phyloP scores from a whole-genome alignment of 1,139 yeast species.

The Zhuliangozyma blackwelliae region DNA sequence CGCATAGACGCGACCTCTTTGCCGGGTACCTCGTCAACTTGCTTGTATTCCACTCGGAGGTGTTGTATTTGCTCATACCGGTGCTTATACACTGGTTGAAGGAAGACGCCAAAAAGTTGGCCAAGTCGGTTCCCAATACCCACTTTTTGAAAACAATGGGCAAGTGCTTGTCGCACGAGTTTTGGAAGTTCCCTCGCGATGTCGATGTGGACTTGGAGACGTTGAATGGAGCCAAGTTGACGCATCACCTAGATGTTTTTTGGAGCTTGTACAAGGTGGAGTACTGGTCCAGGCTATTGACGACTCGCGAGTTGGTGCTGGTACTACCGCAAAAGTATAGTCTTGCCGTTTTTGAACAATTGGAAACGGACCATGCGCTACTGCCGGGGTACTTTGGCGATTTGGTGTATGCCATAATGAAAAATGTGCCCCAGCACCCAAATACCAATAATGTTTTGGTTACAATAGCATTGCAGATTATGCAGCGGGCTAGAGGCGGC shows the following conservation, averaged over 20 bases:
- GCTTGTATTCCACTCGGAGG: slow-evolving; percentile 30
- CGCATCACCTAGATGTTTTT: slow-evolving; percentile 16
- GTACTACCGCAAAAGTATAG: slow-evolving; percentile 13
- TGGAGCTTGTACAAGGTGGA: slow-evolving; percentile 25
- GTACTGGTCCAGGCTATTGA: slow-evolving; percentile 29
- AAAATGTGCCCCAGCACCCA: slow-evolving; percentile 19
- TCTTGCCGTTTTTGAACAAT: slow-evolving; percentile 5
- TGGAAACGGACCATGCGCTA: slow-evolving; percentile 2
- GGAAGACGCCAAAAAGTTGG: too few relatives aligned
- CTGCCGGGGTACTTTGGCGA: slow-evolving; percentile 3
- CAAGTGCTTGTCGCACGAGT: slow-evolving; percentile 15
- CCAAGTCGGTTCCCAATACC: slow-evolving; percentile 17
- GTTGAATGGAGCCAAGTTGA: slow-evolving; percentile 14
- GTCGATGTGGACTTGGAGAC: slow-evolving; percentile 15
- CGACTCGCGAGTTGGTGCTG: slow-evolving; percentile 5
- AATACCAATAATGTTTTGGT: slow-evolving; percentile 22
- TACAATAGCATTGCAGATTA: slow-evolving; percentile 12
- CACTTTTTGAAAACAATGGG: slow-evolving; percentile 5
- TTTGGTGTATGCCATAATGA: slow-evolving; percentile 1
- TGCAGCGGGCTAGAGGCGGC: slow-evolving; percentile 8
- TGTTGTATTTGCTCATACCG: slow-evolving; percentile 30
- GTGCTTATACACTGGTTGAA: slow-evolving; percentile 33
- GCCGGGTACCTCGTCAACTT: slow-evolving; percentile 35
- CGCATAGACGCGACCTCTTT: slow-evolving; percentile 22
- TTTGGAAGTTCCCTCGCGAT: slow-evolving; percentile 22